phyloP scores from a whole-genome alignment of 1,284 basidiomycete genomes.

The Mrakiaceae sp. region DNA sequence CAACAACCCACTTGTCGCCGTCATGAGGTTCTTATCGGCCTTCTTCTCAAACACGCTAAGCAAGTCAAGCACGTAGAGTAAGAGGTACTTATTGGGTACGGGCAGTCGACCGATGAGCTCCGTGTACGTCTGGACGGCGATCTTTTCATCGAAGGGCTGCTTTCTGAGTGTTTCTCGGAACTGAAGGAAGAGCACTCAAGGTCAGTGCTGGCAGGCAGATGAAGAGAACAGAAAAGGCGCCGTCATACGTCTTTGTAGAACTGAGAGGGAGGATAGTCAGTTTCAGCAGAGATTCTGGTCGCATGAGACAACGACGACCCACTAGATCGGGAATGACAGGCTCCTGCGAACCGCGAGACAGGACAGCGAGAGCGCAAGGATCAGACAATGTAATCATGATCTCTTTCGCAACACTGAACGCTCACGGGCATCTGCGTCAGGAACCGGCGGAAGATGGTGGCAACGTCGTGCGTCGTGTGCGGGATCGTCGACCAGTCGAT shows the following conservation, averaged over 20 bases:
- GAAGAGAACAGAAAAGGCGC: constrained; percentile 18
- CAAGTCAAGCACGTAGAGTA: constrained; percentile 91
- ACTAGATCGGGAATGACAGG: constrained; percentile 25
- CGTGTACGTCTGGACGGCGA: constrained; percentile 64
- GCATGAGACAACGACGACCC: constrained; percentile 17
- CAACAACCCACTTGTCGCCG: constrained; percentile 38
- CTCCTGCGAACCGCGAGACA: constrained; percentile 19
- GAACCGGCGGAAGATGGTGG: constrained; percentile 88
- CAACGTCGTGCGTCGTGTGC: constrained; percentile 91
- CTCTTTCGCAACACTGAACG: constrained; percentile 18
- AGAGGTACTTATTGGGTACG: constrained; percentile 78
- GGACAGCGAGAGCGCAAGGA: background rate
- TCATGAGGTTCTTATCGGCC: constrained; percentile 89
- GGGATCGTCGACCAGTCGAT: constrained; percentile 76
- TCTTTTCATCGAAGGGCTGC: constrained; percentile 49
- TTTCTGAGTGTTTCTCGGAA: constrained; percentile 73
- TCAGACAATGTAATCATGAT: constrained; percentile 2
- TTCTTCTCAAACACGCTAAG: constrained; percentile 88
- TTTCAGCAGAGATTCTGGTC: background rate
- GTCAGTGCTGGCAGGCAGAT: background rate
- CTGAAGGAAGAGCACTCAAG: constrained; percentile 31
- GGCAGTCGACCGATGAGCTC: constrained; percentile 74
- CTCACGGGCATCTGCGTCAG: constrained; percentile 90
- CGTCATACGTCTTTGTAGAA: constrained; percentile 64
- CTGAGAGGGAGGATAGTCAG: constrained; percentile 53